Evolutionary conservation across 176 grass and related monocot genomes (phyloP).

Genomic region (Dendrocalamus sinicus): DNA sequence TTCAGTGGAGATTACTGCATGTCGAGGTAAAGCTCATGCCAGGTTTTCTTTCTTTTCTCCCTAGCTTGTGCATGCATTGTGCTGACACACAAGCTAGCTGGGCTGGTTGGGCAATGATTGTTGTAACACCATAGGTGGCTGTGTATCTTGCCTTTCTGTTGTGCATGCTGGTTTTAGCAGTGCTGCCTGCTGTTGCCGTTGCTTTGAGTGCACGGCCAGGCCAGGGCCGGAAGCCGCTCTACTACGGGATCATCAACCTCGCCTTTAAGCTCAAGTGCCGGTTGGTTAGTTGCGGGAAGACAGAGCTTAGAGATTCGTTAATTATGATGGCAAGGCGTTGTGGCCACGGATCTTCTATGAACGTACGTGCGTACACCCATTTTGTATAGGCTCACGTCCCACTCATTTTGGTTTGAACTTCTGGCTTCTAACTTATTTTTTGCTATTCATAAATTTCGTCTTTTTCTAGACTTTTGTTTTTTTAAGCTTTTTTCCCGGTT

Average conservation of each 20-base stretch:
- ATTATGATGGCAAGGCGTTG: background rate
- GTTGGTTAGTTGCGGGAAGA: constrained; percentile 3
- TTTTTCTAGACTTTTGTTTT: no score
- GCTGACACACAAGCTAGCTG: background rate
- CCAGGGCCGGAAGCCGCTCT: constrained; percentile 3
- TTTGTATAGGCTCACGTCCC: background rate
- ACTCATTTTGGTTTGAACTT: no score
- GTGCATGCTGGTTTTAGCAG: background rate
- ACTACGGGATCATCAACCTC: constrained; percentile 17
- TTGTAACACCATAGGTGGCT: background rate
- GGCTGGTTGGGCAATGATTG: constrained; percentile 22
- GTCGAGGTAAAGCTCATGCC: background rate
- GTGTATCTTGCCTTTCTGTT: background rate
- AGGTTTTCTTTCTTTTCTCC: no score
- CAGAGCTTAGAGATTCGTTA: background rate
- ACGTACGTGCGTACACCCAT: background rate
- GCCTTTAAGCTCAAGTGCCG: constrained; percentile 16
- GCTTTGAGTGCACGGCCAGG: constrained; percentile 31
- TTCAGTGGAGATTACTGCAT: background rate
- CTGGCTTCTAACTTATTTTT: no score
- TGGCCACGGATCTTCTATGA: background rate
- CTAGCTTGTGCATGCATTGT: background rate
- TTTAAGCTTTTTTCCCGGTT: no score
- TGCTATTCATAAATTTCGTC: no score
- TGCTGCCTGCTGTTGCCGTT: background rate